Evolutionary conservation across 2,329 filamentous ascomycete species (phyloP), one percentile per base, ranked within the genome.

Genomic region (Penicillium oxalicum): DNA sequence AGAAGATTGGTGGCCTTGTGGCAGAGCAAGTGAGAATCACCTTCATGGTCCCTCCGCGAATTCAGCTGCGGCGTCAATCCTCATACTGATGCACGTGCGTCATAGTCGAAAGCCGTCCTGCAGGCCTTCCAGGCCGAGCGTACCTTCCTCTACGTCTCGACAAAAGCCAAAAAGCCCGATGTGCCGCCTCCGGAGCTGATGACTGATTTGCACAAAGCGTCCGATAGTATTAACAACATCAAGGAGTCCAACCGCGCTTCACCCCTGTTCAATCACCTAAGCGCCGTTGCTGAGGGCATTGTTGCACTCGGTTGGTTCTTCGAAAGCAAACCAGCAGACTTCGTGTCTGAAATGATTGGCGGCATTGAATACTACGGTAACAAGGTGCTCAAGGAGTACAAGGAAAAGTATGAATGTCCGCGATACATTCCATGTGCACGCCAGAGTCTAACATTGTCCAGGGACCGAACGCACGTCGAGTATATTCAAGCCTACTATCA

Each of bases 321-420:
- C 42, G 87, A 94, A 45, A 79, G 75, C 55, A 90, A 89, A 65
- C 93, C 93, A 2, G 84, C 81, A 55, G 91, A 93, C 63, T 88
- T 91, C 61, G 86, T 97, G 40, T 84, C 84, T 40, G 91, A 95
- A 59, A 85, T 85, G 50, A 77, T 95, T 18, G 84, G 85, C 28
- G 86, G 89, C 44, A 88, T 91, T 36, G 86, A 97, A 67, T 95
- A 95, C 74, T 96, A 88, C 61, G 93, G 93, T 32, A 97, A 98
- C 74, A 83, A 91, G 60, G 88, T 98, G 34, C 74, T 97, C 59
- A 95, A 90, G 72, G 87, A 94, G 61, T 84, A 87, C 70, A 96
- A 94, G 72, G 91, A 87, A 55, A 86, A 82, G 83, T 86, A 67
- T 59, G 79, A 25, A 53, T 27, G 12, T 43, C 11, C 9, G 27